These are phyloP conservation scores for Astrothelium macrocarpum DNA, from an alignment of 495 filamentous ascomycete species.

Conservation along the genomic window DNA sequence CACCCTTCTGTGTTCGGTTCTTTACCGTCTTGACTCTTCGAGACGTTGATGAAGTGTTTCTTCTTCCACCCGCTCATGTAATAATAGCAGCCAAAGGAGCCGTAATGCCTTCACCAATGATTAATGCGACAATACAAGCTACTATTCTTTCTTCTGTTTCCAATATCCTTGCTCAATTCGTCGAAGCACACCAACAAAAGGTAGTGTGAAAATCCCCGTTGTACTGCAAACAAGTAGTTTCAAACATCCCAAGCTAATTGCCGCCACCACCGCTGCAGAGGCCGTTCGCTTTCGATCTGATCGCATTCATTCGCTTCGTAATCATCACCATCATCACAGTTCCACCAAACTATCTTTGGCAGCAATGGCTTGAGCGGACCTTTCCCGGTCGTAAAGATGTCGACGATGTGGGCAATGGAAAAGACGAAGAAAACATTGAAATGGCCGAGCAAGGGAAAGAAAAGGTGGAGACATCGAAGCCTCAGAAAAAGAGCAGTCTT, in stretches of 20 bases:
- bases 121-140: slow-evolving; percentile 26
- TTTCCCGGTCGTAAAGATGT: slow-evolving; percentile 40
- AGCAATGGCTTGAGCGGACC: slow-evolving; percentile 45
- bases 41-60: not conserved
- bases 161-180: slow-evolving; percentile 71
- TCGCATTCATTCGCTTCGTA: slow-evolving; percentile 55
- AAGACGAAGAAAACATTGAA: slow-evolving; percentile 11
- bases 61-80: not conserved
- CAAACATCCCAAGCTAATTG: not conserved
- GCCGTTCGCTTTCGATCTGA: slow-evolving; percentile 51
- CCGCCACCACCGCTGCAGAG: slow-evolving; percentile 37
- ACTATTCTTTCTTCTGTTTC: slow-evolving; percentile 58
- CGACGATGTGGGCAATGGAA: slow-evolving; percentile 9
- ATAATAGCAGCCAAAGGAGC: not conserved
- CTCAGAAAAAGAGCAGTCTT: slow-evolving; percentile 32
- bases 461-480: slow-evolving; percentile 2
- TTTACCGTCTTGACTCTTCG: not conserved
- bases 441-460: slow-evolving; percentile 16
- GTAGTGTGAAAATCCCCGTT: slow-evolving; percentile 42
- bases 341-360: slow-evolving; percentile 89
- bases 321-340: slow-evolving; percentile 64
- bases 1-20: not conserved
- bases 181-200: slow-evolving; percentile 56
- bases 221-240: slow-evolving; percentile 20
- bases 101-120: slow-evolving; percentile 9